A percentile compares a stretch with the other conserved stretches of the same genome.
phyloP scores from a whole-genome alignment of 345 rosid genomes.

The Capsella bursapastoris region DNA sequence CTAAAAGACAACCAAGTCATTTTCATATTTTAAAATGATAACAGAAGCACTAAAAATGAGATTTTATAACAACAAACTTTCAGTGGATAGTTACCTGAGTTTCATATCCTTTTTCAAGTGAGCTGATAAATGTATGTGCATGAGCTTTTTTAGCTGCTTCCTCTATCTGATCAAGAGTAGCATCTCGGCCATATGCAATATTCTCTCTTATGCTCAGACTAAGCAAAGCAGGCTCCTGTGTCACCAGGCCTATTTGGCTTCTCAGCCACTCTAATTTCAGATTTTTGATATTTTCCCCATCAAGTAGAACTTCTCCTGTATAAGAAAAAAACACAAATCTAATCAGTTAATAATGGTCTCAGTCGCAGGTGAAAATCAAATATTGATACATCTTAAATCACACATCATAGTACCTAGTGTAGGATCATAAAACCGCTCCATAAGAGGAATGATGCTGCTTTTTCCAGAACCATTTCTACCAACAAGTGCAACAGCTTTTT shows the following conservation, averaged over 20 bases:
- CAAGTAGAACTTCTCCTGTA: slow-evolving; percentile 99
- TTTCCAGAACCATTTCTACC: slow-evolving; percentile 99
- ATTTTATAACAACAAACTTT: slow-evolving; percentile 12
- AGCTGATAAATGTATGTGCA: slow-evolving; percentile 95
- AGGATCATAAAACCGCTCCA: slow-evolving; percentile 99
- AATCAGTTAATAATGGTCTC: slow-evolving; percentile 32
- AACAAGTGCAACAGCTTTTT: slow-evolving; percentile 96
- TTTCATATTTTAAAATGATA: slow-evolving; percentile 12
- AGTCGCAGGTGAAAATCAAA: slow-evolving; percentile 27
- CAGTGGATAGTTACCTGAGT: slow-evolving; percentile 67
- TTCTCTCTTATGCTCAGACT: slow-evolving; percentile 92
- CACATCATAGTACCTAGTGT: slow-evolving; percentile 73
- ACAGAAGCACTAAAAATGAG: slow-evolving; percentile 20
- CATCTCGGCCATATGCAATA: slow-evolving; percentile 89
- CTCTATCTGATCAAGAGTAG: slow-evolving; percentile 85
- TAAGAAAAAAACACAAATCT: slow-evolving; percentile 32
- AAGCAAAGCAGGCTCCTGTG: slow-evolving; percentile 97
- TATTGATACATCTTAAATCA: slow-evolving; percentile 18
- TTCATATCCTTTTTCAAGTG: slow-evolving; percentile 89
- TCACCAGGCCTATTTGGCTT: slow-evolving; percentile 94
- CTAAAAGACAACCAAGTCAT: slow-evolving; percentile 51
- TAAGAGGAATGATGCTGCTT: slow-evolving; percentile 97
- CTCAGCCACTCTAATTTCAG: slow-evolving; percentile 91
- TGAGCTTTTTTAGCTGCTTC: slow-evolving; percentile 98
- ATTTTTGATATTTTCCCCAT: slow-evolving; percentile 95